These are phyloP conservation scores for Phytopythium delawarense DNA, from an alignment of 352 stramenopile species.

Conservation along the genomic window DNA sequence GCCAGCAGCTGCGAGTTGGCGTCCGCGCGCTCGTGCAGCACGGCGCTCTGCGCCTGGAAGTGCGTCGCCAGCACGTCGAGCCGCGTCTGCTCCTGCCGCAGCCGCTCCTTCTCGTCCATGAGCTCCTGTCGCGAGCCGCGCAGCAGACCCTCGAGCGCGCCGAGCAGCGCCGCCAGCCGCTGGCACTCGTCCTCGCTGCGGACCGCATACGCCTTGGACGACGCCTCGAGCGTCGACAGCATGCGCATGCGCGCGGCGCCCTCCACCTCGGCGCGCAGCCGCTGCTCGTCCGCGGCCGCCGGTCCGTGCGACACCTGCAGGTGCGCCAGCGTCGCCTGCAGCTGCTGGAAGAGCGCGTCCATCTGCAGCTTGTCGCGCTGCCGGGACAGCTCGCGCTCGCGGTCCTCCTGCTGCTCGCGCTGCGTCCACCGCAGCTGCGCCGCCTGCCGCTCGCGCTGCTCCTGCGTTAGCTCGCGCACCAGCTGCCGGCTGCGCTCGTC, in stretches of 20 bases:
- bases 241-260: conserved; percentile 51
- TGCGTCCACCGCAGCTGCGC: conserved; percentile 23
- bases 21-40: conserved; percentile 48
- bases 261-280: conserved; percentile 35
- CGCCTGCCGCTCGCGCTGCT: conserved; percentile 26
- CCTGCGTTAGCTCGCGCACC: conserved; percentile 14
- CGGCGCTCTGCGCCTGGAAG: conserved; percentile 57
- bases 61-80: conserved; percentile 53
- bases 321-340: conserved; percentile 47
- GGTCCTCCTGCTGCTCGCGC: conserved; percentile 33
- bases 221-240: conserved; percentile 55
- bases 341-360: conserved; percentile 40
- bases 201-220: conserved; percentile 45
- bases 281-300: conserved; percentile 35
- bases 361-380: conserved; percentile 45
- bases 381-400: conserved; percentile 27
- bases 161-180: conserved; percentile 44
- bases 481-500: conserved; percentile 30
- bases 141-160: conserved; percentile 45
- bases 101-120: conserved; percentile 68
- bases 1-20: conserved; percentile 38
- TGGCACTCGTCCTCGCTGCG: conserved; percentile 60
- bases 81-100: conserved; percentile 65
- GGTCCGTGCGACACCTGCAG: conserved; percentile 38
- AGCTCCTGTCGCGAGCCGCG: conserved; percentile 50